Evolutionary conservation across 2,329 filamentous ascomycete species (phyloP).

Genomic region (Dactylonectria macrodidyma): DNA sequence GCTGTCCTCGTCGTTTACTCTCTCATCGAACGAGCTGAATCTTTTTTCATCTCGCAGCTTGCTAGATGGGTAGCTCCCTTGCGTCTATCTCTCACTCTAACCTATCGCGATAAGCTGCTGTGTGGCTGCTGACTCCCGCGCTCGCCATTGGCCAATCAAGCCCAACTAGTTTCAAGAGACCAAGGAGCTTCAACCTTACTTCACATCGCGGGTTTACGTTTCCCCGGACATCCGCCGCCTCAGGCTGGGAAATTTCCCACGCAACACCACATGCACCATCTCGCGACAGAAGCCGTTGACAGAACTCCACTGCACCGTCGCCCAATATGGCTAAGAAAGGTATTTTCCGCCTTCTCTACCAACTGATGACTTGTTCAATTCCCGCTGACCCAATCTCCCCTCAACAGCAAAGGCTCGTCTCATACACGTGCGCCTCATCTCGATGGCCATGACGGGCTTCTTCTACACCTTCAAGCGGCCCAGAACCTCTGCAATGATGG

Average conservation of each 20-base stretch:
- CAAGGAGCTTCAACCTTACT: constrained; percentile 25
- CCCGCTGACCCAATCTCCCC: constrained; percentile 29
- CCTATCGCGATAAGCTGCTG: constrained; percentile 33
- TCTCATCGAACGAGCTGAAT: constrained; percentile 22
- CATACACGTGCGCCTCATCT: constrained; percentile 93
- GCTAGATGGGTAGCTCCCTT: constrained; percentile 13
- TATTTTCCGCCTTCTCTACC: constrained; percentile 18
- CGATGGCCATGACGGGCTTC: constrained; percentile 99
- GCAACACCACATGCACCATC: constrained; percentile 31
- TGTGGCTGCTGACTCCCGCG: constrained; percentile 26
- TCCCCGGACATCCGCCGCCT: constrained; percentile 34
- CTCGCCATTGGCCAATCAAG: constrained; percentile 39
- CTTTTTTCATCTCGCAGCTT: constrained; percentile 9
- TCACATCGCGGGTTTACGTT: constrained; percentile 38
- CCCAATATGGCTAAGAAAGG: constrained; percentile 49
- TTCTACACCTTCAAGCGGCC: constrained; percentile 93
- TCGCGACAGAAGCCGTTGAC: constrained; percentile 35
- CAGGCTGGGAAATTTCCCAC: constrained; percentile 45
- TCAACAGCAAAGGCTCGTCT: constrained; percentile 87
- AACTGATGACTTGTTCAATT: neutral
- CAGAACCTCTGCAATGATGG: constrained; percentile 85
- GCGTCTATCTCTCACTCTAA: constrained; percentile 7
- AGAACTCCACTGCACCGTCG: constrained; percentile 27
- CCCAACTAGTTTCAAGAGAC: neutral
- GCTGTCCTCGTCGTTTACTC: constrained; percentile 12